These are phyloP conservation scores for Aspergillus viridinutans DNA, from an alignment of 2,329 filamentous ascomycete species.

Conservation along the genomic window DNA sequence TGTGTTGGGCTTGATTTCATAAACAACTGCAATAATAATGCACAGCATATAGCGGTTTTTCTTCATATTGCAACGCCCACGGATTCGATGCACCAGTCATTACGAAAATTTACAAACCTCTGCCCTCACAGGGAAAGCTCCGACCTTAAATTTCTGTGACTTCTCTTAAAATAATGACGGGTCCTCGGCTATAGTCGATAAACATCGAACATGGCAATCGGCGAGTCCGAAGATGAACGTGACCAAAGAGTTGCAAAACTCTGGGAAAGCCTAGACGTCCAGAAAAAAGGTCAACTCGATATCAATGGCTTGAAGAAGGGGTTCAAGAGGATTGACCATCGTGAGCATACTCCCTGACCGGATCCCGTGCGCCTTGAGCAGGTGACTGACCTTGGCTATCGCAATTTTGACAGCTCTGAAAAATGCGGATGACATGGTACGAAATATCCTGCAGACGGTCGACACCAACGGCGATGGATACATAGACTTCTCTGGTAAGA, in stretches of 20 bases:
- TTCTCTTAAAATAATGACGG: conserved; percentile 39
- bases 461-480: conserved; percentile 83
- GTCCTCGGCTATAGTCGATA: conserved; percentile 44
- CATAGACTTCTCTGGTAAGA: conserved; percentile 83
- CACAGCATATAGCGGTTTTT: conserved; percentile 1
- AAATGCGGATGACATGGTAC: conserved; percentile 82
- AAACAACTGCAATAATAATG: conserved; percentile 6
- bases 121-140: conserved; percentile 17
- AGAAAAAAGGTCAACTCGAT: conserved; percentile 74
- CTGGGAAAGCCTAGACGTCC: conserved; percentile 77
- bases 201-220: conserved; percentile 56
- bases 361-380: conserved; percentile 17
- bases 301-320: conserved; percentile 79
- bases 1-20: conserved; percentile 1
- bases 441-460: conserved; percentile 73
- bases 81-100: conserved; percentile 25
- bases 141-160: conserved; percentile 14
- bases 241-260: conserved; percentile 78
- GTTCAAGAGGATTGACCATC: conserved; percentile 84
- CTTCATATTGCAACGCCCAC: conserved; percentile 9
- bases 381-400: conserved; percentile 19
- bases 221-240: conserved; percentile 71
- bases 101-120: conserved; percentile 11
- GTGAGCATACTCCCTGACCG: conserved; percentile 49
- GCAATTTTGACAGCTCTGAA: conserved; percentile 60